phyloP scores from a whole-genome alignment of 129 eudicot species.

The Apium graveolens region DNA sequence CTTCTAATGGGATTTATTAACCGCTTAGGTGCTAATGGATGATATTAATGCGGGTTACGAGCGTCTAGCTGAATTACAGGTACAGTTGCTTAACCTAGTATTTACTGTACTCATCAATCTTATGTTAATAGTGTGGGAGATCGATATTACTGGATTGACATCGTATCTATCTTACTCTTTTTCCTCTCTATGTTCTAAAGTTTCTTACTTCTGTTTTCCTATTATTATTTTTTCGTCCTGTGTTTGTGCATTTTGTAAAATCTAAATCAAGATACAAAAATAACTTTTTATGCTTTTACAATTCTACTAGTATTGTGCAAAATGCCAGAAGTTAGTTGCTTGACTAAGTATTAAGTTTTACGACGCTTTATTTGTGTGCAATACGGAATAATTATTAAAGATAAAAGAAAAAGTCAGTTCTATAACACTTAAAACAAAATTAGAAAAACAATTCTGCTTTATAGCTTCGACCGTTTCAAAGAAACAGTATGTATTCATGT shows the following conservation, averaged over 20 bases:
- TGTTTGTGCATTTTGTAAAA: neutral
- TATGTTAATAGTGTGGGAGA: neutral
- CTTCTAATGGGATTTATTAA: constrained; percentile 1
- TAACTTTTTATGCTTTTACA: neutral
- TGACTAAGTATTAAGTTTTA: neutral
- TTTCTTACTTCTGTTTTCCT: neutral
- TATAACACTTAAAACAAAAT: neutral
- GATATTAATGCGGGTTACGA: constrained; percentile 92
- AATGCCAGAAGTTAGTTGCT: neutral
- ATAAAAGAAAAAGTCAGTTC: neutral
- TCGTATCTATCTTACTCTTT: neutral
- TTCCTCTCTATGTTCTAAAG: neutral
- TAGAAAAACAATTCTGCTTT: neutral
- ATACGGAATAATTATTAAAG: neutral
- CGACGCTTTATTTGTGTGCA: neutral
- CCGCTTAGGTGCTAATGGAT: constrained; percentile 74
- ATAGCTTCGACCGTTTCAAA: neutral
- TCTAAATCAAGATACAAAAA: neutral
- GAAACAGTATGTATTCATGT: neutral
- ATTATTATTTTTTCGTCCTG: neutral
- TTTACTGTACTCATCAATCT: neutral
- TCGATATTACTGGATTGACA: neutral
- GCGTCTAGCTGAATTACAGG: constrained; percentile 96
- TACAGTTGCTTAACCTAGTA: neutral
- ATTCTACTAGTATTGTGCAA: neutral